These are phyloP conservation scores for Castanea sativa DNA, from an alignment of 306 rosid species.

Conservation along the genomic window DNA sequence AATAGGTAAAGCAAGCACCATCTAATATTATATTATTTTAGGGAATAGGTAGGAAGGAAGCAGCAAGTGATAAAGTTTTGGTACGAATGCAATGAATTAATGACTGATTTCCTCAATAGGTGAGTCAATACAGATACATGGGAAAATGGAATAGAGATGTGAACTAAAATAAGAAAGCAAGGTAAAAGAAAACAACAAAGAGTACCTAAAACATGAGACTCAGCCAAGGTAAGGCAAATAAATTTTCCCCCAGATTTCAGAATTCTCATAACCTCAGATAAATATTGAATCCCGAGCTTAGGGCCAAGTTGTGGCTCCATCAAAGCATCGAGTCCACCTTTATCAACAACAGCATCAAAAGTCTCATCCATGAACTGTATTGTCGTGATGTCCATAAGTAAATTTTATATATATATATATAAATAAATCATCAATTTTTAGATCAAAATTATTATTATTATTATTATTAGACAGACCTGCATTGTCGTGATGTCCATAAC, in stretches of 20 bases:
- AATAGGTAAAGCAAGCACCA: no score
- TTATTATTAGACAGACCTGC: constrained; percentile 45
- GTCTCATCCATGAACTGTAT: constrained; percentile 56
- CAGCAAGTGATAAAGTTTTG: no score
- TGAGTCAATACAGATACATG: no score
- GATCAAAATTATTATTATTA: no score
- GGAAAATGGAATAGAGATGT: no score
- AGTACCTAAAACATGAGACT: constrained; percentile 81
- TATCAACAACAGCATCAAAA: constrained; percentile 67
- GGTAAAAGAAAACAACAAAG: neutral
- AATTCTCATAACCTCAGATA: constrained; percentile 80
- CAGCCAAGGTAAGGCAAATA: constrained; percentile 88
- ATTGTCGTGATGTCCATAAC: constrained; percentile 89
- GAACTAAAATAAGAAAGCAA: neutral
- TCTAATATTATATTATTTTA: no score
- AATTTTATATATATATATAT: no score
- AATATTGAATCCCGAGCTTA: constrained; percentile 68
- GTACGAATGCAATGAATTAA: no score
- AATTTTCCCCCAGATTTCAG: constrained; percentile 76
- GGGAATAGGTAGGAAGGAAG: no score
- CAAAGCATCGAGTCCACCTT: constrained; percentile 96
- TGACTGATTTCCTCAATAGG: no score
- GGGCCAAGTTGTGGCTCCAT: constrained; percentile 96
- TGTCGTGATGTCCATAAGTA: neutral
- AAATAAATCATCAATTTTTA: no score